phyloP scores from a whole-genome alignment of 257 asterid genomes.

The Solanum arcanum region DNA sequence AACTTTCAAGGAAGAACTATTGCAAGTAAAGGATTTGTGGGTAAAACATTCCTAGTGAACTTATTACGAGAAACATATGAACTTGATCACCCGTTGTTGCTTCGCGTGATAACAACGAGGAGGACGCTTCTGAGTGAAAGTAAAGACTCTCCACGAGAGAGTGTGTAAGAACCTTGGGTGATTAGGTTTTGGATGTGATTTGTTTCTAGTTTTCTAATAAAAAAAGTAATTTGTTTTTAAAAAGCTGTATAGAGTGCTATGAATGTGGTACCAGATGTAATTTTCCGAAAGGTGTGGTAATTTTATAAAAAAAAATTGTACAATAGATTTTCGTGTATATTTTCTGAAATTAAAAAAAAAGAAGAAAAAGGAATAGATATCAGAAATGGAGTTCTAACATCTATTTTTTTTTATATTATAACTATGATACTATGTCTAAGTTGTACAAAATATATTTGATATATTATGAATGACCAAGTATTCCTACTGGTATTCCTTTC shows the following conservation, averaged over 20 bases:
- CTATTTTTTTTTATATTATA: neutral
- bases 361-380: neutral
- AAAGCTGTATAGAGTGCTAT: neutral
- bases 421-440: neutral
- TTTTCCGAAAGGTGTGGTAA: neutral
- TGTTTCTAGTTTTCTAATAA: neutral
- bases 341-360: neutral
- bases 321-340: too few species aligned
- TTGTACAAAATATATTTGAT: neutral
- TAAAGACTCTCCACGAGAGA: neutral
- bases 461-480: neutral
- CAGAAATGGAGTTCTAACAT: neutral
- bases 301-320: neutral
- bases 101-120: neutral
- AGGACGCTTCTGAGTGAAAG: neutral
- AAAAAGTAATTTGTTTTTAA: neutral
- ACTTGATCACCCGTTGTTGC: neutral
- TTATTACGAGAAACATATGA: neutral
- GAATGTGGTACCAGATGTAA: neutral
- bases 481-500: neutral
- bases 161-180: neutral
- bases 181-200: neutral
- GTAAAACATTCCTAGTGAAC: neutral
- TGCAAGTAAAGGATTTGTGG: neutral
- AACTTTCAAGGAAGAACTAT: neutral